phyloP scores from a whole-genome alignment of 805 yeast species.

The Brettanomyces bruxellensis region DNA sequence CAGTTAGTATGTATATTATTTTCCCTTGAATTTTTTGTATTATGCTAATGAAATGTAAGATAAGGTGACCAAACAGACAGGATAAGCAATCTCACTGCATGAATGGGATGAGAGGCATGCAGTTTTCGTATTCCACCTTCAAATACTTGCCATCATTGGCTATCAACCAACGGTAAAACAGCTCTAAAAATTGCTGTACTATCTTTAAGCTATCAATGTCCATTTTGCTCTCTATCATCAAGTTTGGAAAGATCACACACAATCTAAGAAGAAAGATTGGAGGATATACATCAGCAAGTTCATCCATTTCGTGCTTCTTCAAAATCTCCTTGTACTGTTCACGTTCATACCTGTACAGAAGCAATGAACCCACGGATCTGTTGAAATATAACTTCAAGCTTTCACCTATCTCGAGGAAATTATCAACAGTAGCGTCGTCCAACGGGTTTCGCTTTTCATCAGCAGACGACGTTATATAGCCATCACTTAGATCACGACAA shows the following conservation, averaged over 20 bases:
- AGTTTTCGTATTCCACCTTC: constrained; percentile 37
- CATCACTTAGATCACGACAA: not conserved
- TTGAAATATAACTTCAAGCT: constrained; percentile 74
- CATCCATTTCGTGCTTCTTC: constrained; percentile 14
- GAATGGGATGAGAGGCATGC: constrained; percentile 28
- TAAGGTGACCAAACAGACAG: too few relatives aligned
- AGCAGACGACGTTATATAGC: too few relatives aligned
- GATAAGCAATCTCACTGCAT: constrained; percentile 4
- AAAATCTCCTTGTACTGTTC: constrained; percentile 55
- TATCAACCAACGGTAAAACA: constrained; percentile 43
- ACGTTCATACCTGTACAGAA: constrained; percentile 70
- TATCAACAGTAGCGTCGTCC: constrained; percentile 37
- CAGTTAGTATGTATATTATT: too few relatives aligned
- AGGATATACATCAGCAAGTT: constrained; percentile 51
- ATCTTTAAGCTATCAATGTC: constrained; percentile 60
- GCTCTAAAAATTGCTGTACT: constrained; percentile 46
- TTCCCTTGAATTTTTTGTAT: too few relatives aligned
- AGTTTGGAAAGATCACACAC: constrained; percentile 70
- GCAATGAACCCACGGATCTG: constrained; percentile 54
- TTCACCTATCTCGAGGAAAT: constrained; percentile 55
- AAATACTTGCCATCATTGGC: constrained; percentile 30
- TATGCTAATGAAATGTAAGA: too few relatives aligned
- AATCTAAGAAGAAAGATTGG: constrained; percentile 74
- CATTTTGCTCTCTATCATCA: constrained; percentile 73
- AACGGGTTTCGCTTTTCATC: constrained; percentile 25